Evolutionary conservation across 2,329 filamentous ascomycete species (phyloP).

Genomic region (Curvularia spicifera): DNA sequence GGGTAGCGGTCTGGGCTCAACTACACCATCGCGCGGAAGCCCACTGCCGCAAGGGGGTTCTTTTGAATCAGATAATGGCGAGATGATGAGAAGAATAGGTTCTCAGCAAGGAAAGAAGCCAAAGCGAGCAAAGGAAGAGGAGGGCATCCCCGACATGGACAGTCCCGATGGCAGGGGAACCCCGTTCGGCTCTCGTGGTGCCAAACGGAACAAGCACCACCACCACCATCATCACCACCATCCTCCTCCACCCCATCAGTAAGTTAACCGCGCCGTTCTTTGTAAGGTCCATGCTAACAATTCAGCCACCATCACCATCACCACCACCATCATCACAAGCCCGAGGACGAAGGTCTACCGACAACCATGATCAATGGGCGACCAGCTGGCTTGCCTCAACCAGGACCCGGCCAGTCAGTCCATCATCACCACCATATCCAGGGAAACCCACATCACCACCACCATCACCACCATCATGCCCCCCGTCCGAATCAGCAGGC

Average conservation of each 20-base stretch:
- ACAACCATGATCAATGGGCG: conserved; percentile 32
- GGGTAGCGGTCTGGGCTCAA: conserved; percentile 68
- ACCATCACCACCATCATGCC: conserved; percentile 42
- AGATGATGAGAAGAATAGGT: conserved; percentile 42
- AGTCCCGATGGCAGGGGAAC: conserved; percentile 68
- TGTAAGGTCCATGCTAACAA: conserved; percentile 23
- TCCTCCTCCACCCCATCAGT: conserved; percentile 57
- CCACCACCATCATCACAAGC: conserved; percentile 63
- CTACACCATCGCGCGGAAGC: conserved; percentile 61
- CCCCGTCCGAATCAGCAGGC: conserved; percentile 34
- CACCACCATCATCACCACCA: conserved; percentile 64
- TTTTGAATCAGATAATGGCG: conserved; percentile 38
- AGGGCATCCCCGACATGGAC: conserved; percentile 68
- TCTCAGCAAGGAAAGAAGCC: conserved; percentile 48
- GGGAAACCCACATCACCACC: conserved; percentile 42
- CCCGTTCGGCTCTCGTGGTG: conserved; percentile 67
- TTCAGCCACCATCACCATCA: conserved; percentile 63
- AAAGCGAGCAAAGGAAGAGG: conserved; percentile 78
- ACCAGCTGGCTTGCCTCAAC: conserved; percentile 40
- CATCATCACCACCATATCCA: conserved; percentile 52
- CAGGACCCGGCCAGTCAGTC: conserved; percentile 34
- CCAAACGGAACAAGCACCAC: conserved; percentile 68
- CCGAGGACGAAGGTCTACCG: conserved; percentile 56
- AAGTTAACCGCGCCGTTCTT: conserved; percentile 41
- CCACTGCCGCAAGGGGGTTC: conserved; percentile 52